Percentiles rank a stretch among this genome's conserved stretches.
These are phyloP conservation scores for Saccharum spontaneum DNA, from an alignment of 176 grass and related monocot genomes.

Conservation along the genomic window DNA sequence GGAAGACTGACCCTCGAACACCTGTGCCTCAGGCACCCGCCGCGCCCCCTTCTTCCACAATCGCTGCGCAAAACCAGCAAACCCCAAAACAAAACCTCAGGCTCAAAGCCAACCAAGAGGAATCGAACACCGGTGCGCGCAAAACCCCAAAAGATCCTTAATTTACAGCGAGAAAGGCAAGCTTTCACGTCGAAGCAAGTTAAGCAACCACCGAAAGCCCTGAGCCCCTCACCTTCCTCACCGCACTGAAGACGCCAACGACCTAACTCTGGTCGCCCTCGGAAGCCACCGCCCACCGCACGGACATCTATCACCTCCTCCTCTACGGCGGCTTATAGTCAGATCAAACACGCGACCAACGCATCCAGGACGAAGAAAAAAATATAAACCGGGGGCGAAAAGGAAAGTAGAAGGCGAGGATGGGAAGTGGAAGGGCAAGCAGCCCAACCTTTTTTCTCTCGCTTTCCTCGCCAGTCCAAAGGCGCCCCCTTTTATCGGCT, in stretches of 20 bases:
- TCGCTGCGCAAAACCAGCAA: neutral
- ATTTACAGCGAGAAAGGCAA: constrained; percentile 30
- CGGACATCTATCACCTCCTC: neutral
- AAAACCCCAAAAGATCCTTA: constrained; percentile 23
- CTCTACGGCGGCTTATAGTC: neutral
- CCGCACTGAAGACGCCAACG: constrained; percentile 36
- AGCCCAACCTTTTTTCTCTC: constrained; percentile 13
- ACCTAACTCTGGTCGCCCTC: constrained; percentile 9
- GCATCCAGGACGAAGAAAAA: constrained; percentile 27
- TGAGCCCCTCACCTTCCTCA: constrained; percentile 21
- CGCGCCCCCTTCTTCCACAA: neutral
- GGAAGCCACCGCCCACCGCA: constrained; percentile 20
- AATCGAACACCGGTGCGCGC: neutral
- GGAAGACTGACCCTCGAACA: constrained; percentile 1
- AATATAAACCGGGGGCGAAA: neutral
- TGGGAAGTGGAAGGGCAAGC: neutral
- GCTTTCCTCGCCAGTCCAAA: constrained; percentile 33
- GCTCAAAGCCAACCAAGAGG: constrained; percentile 23
- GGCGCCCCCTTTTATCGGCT: constrained; percentile 32
- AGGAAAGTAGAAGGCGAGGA: neutral
- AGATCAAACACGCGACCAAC: constrained; percentile 40
- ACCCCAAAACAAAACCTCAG: neutral
- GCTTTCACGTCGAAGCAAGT: constrained; percentile 19
- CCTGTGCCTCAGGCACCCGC: neutral
- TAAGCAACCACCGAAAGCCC: constrained; percentile 37